Conservation (phyloP, 306 rosid species). For the Albizia julibrissin region DNA sequence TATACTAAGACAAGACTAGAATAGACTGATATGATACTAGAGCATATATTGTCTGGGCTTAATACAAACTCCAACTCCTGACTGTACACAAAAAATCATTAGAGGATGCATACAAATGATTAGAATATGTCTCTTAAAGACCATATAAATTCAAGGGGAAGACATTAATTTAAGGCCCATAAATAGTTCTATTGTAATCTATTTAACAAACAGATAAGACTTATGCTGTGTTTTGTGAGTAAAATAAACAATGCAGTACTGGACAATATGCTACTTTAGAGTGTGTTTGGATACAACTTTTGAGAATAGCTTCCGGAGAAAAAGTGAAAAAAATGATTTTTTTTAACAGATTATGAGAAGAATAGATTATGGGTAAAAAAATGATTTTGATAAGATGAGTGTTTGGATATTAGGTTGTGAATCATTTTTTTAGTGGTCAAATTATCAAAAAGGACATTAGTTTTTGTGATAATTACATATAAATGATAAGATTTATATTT, state of each 20-base stretch:
- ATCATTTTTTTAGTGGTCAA: no score
- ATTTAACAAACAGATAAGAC: background rate
- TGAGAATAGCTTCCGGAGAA: no score
- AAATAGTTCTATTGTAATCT: background rate
- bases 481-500: no score
- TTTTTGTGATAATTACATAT: no score
- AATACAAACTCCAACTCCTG: background rate
- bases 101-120: background rate
- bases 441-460: no score
- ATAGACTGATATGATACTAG: background rate
- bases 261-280: background rate
- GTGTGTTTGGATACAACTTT: no score
- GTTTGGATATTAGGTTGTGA: no score
- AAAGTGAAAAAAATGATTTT: no score
- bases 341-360: no score
- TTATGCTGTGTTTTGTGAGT: background rate
- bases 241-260: background rate
- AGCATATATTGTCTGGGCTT: background rate
- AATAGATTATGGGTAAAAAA: no score
- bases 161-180: background rate
- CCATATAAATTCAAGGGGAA: background rate
- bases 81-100: background rate
- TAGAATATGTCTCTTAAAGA: background rate
- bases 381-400: no score
- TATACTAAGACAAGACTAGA: background rate